A percentile compares a stretch with the other conserved stretches of the same genome.
Conservation (phyloP, 495 filamentous ascomycete species). For the Jackrogersella multiformis region DNA sequence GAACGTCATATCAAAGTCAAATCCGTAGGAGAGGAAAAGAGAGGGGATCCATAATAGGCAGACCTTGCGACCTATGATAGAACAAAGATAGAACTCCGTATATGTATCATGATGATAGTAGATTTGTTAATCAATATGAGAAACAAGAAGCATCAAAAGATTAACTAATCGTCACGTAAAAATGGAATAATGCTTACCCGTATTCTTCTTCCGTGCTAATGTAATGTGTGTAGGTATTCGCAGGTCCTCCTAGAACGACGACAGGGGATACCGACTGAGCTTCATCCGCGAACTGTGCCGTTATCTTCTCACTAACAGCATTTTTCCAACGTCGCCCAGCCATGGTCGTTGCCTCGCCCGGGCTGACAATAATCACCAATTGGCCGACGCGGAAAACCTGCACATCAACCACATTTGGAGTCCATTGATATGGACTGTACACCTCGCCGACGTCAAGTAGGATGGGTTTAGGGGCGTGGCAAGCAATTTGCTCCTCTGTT, state of each 20-base stretch:
- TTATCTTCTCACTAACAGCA: constrained; percentile 68
- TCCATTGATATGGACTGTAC: constrained; percentile 83
- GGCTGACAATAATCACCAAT: constrained; percentile 84
- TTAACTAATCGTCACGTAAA: too few species aligned
- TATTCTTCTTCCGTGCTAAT: constrained; percentile 95
- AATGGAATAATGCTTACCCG: constrained; percentile 45
- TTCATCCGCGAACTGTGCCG: constrained; percentile 55
- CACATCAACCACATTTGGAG: constrained; percentile 92
- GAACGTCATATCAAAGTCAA: constrained; percentile 6
- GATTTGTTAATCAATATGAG: background rate
- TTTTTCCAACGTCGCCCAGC: constrained; percentile 90
- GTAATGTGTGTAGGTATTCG: constrained; percentile 97
- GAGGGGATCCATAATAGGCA: background rate
- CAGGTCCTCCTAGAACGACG: constrained; percentile 90
- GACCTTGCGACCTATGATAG: constrained; percentile 6
- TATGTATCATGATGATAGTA: background rate
- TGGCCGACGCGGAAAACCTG: constrained; percentile 90
- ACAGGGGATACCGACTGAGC: constrained; percentile 60
- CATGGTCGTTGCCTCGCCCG: constrained; percentile 96
- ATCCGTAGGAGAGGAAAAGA: constrained; percentile 1
- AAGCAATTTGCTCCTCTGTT: constrained; percentile 73
- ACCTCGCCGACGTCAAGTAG: constrained; percentile 90
- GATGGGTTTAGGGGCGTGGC: constrained; percentile 87
- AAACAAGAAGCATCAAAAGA: background rate
- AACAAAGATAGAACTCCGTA: background rate